Percentiles rank a stretch among this genome's conserved stretches.
phyloP scores from a whole-genome alignment of 768 basidiomycete genomes.

The Sarcodon sp. region DNA sequence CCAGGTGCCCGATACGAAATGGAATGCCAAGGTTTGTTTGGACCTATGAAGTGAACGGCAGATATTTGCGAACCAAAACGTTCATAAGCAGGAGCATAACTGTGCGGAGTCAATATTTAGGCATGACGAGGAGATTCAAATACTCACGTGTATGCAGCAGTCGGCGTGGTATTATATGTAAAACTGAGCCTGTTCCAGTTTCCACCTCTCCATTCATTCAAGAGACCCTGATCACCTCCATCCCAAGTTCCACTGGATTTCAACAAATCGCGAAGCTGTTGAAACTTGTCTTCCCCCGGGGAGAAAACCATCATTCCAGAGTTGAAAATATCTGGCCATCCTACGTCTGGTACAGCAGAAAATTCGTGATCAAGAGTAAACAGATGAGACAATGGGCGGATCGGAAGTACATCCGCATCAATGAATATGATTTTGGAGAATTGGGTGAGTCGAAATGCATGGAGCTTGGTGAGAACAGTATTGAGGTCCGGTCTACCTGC shows the following conservation, averaged over 20 bases:
- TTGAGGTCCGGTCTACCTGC: slow-evolving; percentile 89
- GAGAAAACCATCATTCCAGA: slow-evolving; percentile 87
- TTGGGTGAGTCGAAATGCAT: slow-evolving; percentile 84
- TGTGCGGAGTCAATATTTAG: slow-evolving; percentile 22
- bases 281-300: slow-evolving; percentile 77
- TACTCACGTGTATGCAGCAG: slow-evolving; percentile 89
- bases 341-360: slow-evolving; percentile 91
- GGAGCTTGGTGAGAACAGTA: slow-evolving; percentile 91
- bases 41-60: slow-evolving; percentile 88
- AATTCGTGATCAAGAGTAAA: slow-evolving; percentile 76
- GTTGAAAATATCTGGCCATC: slow-evolving; percentile 99
- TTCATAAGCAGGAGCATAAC: slow-evolving; percentile 94
- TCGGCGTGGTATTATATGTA: slow-evolving; percentile 96
- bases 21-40: slow-evolving; percentile 90
- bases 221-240: slow-evolving; percentile 95
- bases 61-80: slow-evolving; percentile 83
- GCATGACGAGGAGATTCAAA: slow-evolving; percentile 7
- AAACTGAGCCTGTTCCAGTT: slow-evolving; percentile 94
- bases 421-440: slow-evolving; percentile 83
- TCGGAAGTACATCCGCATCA: slow-evolving; percentile 84
- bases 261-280: slow-evolving; percentile 55
- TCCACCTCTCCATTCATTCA: slow-evolving; percentile 86
- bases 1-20: slow-evolving; percentile 58
- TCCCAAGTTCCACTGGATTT: slow-evolving; percentile 84
- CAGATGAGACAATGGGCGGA: slow-evolving; percentile 85